Percentiles rank a stretch among this genome's conserved stretches.
These are phyloP conservation scores for Nicotiana rustica DNA, from an alignment of 305 asterid genomes.

Conservation along the genomic window DNA sequence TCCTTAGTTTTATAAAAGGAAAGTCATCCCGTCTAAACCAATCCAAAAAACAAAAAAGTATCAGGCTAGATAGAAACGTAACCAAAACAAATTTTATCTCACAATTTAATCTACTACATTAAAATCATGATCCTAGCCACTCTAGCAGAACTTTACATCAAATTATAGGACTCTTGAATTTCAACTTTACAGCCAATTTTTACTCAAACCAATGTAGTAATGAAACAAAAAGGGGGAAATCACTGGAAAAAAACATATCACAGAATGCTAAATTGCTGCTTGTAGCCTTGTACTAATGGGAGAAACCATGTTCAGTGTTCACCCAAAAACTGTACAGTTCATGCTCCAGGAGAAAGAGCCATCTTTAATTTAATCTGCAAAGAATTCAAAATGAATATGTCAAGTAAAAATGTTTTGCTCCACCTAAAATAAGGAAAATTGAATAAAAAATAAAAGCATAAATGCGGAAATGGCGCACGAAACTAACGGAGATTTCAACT, in stretches of 20 bases:
- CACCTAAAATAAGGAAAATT: not conserved
- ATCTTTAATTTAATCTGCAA: slow-evolving; percentile 19
- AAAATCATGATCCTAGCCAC: slow-evolving; percentile 27
- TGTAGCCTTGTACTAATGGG: slow-evolving; percentile 16
- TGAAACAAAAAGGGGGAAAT: not conserved
- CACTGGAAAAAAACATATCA: not conserved
- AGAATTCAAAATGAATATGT: not conserved
- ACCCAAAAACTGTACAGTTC: slow-evolving; percentile 34
- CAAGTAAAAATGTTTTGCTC: not conserved
- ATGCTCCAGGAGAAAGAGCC: not conserved
- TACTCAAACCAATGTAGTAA: slow-evolving; percentile 12
- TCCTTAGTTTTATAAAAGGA: not conserved
- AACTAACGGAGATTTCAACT: slow-evolving; percentile 32
- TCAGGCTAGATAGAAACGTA: not conserved
- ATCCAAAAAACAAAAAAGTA: not conserved
- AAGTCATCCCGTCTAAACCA: not conserved
- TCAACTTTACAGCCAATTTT: slow-evolving; percentile 26
- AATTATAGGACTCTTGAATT: slow-evolving; percentile 17
- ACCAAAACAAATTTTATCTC: slow-evolving; percentile 15
- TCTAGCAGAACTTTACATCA: slow-evolving; percentile 23
- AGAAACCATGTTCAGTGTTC: not conserved
- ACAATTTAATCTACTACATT: slow-evolving; percentile 20
- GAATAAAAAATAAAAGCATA: not conserved
- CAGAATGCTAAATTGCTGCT: slow-evolving; percentile 1
- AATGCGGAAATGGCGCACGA: not conserved